Evolutionary conservation across 225 moss, liverwort and hornwort genomes (phyloP), one percentile per base, ranked within the genome.

Genomic region (Bryum argenteum): DNA sequence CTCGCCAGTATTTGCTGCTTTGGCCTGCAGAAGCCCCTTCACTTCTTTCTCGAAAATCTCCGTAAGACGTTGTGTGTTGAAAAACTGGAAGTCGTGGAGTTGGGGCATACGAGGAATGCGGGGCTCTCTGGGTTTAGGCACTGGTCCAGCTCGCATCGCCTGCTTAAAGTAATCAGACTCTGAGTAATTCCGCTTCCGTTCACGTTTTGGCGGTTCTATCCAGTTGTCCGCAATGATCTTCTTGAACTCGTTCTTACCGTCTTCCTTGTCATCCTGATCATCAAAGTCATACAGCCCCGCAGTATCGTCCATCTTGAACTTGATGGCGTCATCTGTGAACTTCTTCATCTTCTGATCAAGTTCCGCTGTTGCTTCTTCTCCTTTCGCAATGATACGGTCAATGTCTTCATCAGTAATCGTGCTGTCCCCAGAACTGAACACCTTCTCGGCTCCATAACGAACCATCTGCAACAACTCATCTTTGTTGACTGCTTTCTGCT

Each of bases 281-380:
- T 94, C 98, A 64, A 99, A 99, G 61, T 89, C 92, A 54, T 99
- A 99, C 6, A 99, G 87, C 20, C 98, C 98, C 41, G 94, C 98
- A 84, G 94, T 99, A 62, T 99, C 98, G 76, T 99, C 94, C 98
- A 99, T 99, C 76, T 99, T 99, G 72, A 99, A 99, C 81, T 94
- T 99, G 21, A 99, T 99, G 10, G 98, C 98, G 81, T 99, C 98
- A 71, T 99, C 98, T 16, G 94, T 99, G n/a, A 99, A 99, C 75
- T 99, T 99, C 85, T 99, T 99, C 98, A 99, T 99, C 73, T 99
- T 99, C 1, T 95, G 94, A 87, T 99, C 98, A 51, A 99, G 85
- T 72, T 99, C 98, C 12, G 98, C 98, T 8, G 98, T 99, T 15
- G 89, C 94, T 80, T 99, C 94, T 76, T 94, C 98, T 83, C 98